These are phyloP conservation scores for Cladorrhinum samala DNA, from an alignment of 495 filamentous ascomycete species.

Conservation along the genomic window DNA sequence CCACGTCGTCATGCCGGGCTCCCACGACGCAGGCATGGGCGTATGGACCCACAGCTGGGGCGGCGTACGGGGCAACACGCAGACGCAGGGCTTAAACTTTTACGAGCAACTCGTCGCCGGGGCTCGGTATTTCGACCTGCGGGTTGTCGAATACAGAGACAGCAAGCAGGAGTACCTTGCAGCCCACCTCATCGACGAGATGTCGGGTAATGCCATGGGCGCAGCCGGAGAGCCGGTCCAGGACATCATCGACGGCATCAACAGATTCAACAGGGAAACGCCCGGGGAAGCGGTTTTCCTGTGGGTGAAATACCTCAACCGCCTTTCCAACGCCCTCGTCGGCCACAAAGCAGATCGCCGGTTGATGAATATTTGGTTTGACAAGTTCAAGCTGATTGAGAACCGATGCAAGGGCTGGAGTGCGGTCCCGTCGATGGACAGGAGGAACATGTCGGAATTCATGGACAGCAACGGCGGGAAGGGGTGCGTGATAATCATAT, in stretches of 20 bases:
- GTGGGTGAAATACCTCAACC: constrained; percentile 5
- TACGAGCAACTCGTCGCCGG: constrained; percentile 13
- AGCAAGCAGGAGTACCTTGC: background rate
- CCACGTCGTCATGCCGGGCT: constrained; percentile 13
- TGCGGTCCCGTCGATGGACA: background rate
- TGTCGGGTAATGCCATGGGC: background rate
- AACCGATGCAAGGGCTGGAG: constrained; percentile 8
- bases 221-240: constrained; percentile 3
- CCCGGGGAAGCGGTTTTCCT: constrained; percentile 11
- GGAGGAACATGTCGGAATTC: background rate
- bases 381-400: constrained; percentile 4
- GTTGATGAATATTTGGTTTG: too few species aligned
- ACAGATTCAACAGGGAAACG: constrained; percentile 8
- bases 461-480: constrained; percentile 10
- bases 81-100: constrained; percentile 6
- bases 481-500: constrained; percentile 14
- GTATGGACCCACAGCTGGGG: background rate
- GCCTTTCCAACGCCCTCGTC: constrained; percentile 5
- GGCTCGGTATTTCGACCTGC: constrained; percentile 12
- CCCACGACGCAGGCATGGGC: constrained; percentile 17
- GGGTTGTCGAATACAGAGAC: background rate
- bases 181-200: constrained; percentile 9
- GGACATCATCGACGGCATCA: constrained; percentile 8
- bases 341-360: constrained; percentile 4
- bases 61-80: constrained; percentile 5